Conservation (phyloP, 2,329 filamentous ascomycete genomes). For the Epichloe hybrida region DNA sequence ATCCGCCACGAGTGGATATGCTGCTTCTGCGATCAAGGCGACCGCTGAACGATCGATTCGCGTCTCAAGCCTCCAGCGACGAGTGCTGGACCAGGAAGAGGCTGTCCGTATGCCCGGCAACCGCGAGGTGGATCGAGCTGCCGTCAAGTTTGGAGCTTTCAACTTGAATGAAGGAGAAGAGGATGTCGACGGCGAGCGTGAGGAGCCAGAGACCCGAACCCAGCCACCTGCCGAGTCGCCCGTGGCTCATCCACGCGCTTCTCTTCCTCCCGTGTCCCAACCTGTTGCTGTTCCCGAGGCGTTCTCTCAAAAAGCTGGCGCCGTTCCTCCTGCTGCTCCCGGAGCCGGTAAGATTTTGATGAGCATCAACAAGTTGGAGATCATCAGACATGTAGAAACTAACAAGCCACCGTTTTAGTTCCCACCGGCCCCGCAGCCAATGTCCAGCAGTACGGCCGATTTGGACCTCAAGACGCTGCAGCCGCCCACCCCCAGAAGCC, state of each 20-base stretch:
- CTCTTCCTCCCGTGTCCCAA: constrained; percentile 61
- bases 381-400: constrained; percentile 1
- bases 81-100: too few species aligned
- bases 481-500: constrained; percentile 53
- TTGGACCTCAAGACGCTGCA: constrained; percentile 49
- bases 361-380: constrained; percentile 11
- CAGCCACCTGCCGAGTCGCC: constrained; percentile 92
- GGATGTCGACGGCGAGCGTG: constrained; percentile 86
- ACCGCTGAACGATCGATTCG: too few species aligned
- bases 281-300: constrained; percentile 40
- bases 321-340: constrained; percentile 18
- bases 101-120: too few species aligned
- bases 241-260: constrained; percentile 69
- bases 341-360: constrained; percentile 17
- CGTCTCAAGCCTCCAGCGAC: too few species aligned
- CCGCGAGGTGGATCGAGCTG: constrained; percentile 81
- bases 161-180: constrained; percentile 73
- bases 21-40: too few species aligned
- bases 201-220: constrained; percentile 87
- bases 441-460: constrained; percentile 58
- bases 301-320: constrained; percentile 41
- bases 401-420: constrained; percentile 15
- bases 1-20: too few species aligned
- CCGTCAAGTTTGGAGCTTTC: constrained; percentile 94
- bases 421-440: constrained; percentile 30